Conservation (phyloP, 306 rosid genomes). For the Ormosia emarginata region DNA sequence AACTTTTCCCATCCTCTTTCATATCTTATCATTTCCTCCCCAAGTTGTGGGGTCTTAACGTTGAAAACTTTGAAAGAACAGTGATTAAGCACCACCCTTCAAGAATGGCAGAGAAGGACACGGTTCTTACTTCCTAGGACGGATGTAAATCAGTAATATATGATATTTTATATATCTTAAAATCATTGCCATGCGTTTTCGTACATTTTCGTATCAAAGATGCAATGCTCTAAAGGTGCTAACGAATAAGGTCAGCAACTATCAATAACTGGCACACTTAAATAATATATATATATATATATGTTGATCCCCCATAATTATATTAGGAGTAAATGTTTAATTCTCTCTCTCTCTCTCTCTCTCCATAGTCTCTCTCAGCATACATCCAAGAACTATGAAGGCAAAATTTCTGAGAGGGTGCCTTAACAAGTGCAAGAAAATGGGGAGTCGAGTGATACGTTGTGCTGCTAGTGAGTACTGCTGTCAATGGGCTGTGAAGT, state of each 20-base stretch:
- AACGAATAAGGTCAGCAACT: slow-evolving; percentile 35
- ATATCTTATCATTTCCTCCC: slow-evolving; percentile 60
- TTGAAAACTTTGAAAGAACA: slow-evolving; percentile 47
- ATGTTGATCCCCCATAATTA: slow-evolving; percentile 8
- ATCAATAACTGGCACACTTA: slow-evolving; percentile 13
- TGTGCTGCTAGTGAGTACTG: slow-evolving; percentile 48
- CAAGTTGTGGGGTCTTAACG: slow-evolving; percentile 63
- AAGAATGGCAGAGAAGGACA: slow-evolving; percentile 12
- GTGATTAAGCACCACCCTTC: slow-evolving; percentile 32
- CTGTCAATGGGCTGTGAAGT: slow-evolving; percentile 57
- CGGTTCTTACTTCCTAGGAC: slow-evolving; percentile 18
- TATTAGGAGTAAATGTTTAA: not conserved
- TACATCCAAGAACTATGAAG: slow-evolving; percentile 25
- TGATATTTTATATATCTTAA: not conserved
- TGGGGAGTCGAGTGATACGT: slow-evolving; percentile 44
- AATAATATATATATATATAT: not conserved
- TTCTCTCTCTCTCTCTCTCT: not conserved
- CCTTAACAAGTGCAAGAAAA: slow-evolving; percentile 73
- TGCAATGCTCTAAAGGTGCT: slow-evolving; percentile 12
- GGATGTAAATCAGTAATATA: not conserved
- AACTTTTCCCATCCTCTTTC: slow-evolving; percentile 62
- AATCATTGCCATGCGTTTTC: slow-evolving; percentile 52
- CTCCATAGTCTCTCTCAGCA: not conserved
- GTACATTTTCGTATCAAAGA: slow-evolving; percentile 63
- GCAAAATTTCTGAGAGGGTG: slow-evolving; percentile 47